Evolutionary conservation across 768 basidiomycete species (phyloP).

Genomic region (Exsudoporus frostii): DNA sequence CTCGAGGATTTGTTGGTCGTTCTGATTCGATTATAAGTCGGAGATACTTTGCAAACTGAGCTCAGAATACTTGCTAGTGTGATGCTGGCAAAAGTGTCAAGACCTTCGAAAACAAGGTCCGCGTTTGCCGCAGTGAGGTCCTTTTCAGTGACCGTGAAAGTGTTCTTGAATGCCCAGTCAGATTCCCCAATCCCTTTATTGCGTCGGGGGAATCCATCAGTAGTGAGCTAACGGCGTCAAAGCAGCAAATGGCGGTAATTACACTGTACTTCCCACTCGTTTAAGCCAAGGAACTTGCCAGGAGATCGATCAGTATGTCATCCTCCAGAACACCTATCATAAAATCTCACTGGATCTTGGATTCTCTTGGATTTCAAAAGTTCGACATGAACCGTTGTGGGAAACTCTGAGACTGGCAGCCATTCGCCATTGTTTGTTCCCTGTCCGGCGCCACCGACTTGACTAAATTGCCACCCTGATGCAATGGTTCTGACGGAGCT

Average conservation of each 20-base stretch:
- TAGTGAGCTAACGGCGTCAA: background rate
- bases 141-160: conserved; percentile 48
- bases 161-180: conserved; percentile 79
- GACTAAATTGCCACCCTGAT: conserved; percentile 64
- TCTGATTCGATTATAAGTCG: conserved; percentile 42
- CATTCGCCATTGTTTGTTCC: conserved; percentile 65
- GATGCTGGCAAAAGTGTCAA: conserved; percentile 86
- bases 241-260: conserved; percentile 19
- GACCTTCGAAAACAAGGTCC: conserved; percentile 85
- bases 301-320: conserved; percentile 7
- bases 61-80: conserved; percentile 44
- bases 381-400: conserved; percentile 87
- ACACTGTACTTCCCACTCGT: conserved; percentile 94
- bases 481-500: conserved; percentile 30
- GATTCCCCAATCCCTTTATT: conserved; percentile 81
- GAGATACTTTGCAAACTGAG: background rate
- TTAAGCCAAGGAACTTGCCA: conserved; percentile 64
- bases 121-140: conserved; percentile 47
- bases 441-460: conserved; percentile 58
- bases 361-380: conserved; percentile 70
- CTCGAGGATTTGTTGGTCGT: conserved; percentile 67
- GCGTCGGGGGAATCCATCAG: background rate
- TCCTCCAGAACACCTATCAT: background rate
- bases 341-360: conserved; percentile 71
- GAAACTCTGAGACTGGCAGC: conserved; percentile 61